phyloP scores from a whole-genome alignment of 441 rosid genomes.

The Adansonia madagascariensis region DNA sequence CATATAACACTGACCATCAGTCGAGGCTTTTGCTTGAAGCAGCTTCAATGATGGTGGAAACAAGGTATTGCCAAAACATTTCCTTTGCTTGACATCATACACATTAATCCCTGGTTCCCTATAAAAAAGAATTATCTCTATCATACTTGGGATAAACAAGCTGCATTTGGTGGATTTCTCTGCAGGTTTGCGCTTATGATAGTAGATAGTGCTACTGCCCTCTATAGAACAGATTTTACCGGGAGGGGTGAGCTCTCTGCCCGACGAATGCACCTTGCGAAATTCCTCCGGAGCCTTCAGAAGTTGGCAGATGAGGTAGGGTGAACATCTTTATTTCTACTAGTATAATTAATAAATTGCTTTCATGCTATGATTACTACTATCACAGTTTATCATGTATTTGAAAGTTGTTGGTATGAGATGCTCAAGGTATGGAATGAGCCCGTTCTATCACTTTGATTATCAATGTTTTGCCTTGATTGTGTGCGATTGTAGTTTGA shows the following conservation, averaged over 20 bases:
- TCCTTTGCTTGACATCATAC: conserved; percentile 17
- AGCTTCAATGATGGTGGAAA: conserved; percentile 99
- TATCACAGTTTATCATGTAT: neutral
- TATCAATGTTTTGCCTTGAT: neutral
- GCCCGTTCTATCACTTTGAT: neutral
- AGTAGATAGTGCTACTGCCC: conserved; percentile 93
- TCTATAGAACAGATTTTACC: conserved; percentile 89
- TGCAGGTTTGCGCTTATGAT: conserved; percentile 93
- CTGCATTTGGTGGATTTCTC: conserved; percentile 26
- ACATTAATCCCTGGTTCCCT: neutral
- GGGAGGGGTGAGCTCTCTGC: conserved; percentile 97
- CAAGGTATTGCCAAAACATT: conserved; percentile 49
- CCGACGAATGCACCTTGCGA: conserved; percentile 97
- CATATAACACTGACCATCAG: conserved; percentile 96
- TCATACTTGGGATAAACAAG: neutral
- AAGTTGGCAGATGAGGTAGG: conserved; percentile 92
- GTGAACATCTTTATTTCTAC: conserved; percentile 7
- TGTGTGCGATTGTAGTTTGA: conserved; percentile 61
- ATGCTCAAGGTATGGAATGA: neutral
- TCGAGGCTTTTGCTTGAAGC: conserved; percentile 97
- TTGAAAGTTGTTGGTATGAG: neutral
- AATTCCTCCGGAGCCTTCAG: conserved; percentile 91
- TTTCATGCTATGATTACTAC: neutral
- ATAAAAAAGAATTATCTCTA: neutral
- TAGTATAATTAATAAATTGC: neutral